A percentile compares a stretch with the other conserved stretches of the same genome.
phyloP scores from a whole-genome alignment of 2,329 filamentous ascomycete species.

The Botryotinia calthae region DNA sequence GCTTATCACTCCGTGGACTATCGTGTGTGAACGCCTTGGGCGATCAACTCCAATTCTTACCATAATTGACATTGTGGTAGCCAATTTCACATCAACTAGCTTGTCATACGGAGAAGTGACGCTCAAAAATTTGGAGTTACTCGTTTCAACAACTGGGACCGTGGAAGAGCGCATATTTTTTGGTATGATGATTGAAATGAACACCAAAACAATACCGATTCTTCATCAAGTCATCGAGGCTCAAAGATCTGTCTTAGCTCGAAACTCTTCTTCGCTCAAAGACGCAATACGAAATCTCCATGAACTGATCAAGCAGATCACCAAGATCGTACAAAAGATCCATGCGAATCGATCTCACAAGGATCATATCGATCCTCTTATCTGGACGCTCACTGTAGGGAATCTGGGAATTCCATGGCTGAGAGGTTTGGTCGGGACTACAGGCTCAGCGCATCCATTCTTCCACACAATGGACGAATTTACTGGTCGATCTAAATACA shows the following conservation, averaged over 20 bases:
- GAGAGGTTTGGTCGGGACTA: background rate
- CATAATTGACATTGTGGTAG: background rate
- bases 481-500: background rate
- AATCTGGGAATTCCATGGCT: constrained; percentile 5
- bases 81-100: background rate
- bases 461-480: constrained; percentile 9
- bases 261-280: constrained; percentile 5
- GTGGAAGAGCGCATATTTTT: background rate
- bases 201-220: constrained; percentile 3
- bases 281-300: constrained; percentile 1
- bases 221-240: background rate
- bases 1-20: constrained; percentile 2
- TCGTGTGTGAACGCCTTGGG: constrained; percentile 1
- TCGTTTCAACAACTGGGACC: background rate
- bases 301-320: background rate
- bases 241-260: constrained; percentile 9
- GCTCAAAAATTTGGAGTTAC: constrained; percentile 1
- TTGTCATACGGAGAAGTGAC: background rate
- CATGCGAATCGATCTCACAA: constrained; percentile 1
- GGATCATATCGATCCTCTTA: constrained; percentile 1
- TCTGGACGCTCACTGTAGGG: background rate
- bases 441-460: constrained; percentile 6
- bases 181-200: constrained; percentile 1
- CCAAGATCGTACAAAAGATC: background rate
- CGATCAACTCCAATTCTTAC: background rate